Percentiles rank a stretch among this genome's conserved stretches.
phyloP scores from a whole-genome alignment of 257 asterid species.

The Nicotiana benthamiana region DNA sequence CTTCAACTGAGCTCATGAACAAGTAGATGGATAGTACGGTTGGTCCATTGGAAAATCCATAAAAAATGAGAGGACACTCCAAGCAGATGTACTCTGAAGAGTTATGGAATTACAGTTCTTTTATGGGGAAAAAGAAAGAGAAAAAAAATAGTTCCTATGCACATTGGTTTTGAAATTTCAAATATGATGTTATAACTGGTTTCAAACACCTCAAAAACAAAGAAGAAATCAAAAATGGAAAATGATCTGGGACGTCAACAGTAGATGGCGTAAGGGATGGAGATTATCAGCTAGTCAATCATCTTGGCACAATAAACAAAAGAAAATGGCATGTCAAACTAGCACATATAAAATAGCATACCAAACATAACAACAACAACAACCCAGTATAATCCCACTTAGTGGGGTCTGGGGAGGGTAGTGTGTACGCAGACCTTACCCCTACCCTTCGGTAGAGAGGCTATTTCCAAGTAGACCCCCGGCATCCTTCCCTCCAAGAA shows the following conservation, averaged over 20 bases:
- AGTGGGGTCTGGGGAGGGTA: too few relatives aligned
- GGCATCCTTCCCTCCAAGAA: too few relatives aligned
- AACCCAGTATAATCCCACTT: too few relatives aligned
- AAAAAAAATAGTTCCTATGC: background rate
- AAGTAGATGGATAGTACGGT: background rate
- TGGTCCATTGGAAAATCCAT: background rate
- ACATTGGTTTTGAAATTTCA: background rate
- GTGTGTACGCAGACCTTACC: too few relatives aligned
- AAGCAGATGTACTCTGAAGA: background rate
- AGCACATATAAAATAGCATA: background rate
- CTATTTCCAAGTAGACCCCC: too few relatives aligned
- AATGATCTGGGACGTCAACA: background rate
- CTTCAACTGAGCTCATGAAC: conserved; percentile 1
- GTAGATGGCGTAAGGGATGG: background rate
- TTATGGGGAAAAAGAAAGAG: background rate
- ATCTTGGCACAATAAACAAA: background rate
- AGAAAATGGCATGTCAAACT: background rate
- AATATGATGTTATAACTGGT: background rate
- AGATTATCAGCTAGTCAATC: background rate
- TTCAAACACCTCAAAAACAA: background rate
- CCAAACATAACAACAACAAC: background rate
- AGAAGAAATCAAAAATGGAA: background rate
- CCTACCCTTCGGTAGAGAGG: too few relatives aligned
- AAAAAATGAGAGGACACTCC: background rate
- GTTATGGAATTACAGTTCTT: background rate